Conservation (phyloP, 1,139 yeast species). For the Ogataea hybrid region DNA sequence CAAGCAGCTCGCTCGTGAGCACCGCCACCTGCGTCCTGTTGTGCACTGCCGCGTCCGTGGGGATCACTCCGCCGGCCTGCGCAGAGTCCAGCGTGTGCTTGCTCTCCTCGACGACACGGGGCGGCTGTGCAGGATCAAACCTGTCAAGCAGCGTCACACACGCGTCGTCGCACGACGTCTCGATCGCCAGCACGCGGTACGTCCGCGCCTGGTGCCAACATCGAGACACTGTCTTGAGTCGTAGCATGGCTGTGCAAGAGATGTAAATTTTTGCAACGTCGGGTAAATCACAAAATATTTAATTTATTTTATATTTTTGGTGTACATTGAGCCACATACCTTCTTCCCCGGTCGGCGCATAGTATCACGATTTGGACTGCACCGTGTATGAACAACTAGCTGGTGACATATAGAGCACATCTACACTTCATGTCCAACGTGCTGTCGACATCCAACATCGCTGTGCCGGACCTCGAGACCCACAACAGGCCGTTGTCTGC, state of each 20-base stretch:
- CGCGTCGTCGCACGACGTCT: constrained; percentile 94
- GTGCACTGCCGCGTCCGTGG: constrained; percentile 79
- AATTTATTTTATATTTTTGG: constrained; percentile 1
- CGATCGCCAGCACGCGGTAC: constrained; percentile 79
- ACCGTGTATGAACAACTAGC: constrained; percentile 1
- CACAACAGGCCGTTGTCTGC: constrained; percentile 4
- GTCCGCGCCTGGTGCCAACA: constrained; percentile 23
- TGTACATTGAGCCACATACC: background rate
- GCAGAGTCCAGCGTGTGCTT: constrained; percentile 68
- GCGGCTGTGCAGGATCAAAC: constrained; percentile 35
- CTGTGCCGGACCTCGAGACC: constrained; percentile 16
- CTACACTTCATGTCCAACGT: constrained; percentile 12
- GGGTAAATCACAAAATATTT: background rate
- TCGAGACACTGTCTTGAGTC: background rate
- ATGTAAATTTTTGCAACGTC: constrained; percentile 5
- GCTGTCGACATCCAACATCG: constrained; percentile 16
- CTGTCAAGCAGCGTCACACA: constrained; percentile 78
- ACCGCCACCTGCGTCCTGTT: constrained; percentile 61
- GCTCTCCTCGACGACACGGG: constrained; percentile 55
- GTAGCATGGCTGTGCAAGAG: constrained; percentile 10
- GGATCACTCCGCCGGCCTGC: constrained; percentile 79
- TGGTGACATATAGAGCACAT: background rate
- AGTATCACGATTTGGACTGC: background rate
- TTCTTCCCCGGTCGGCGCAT: background rate
- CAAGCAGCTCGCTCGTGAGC: constrained; percentile 40